phyloP scores from a whole-genome alignment of 176 grass and related monocot genomes.

The Urochloa ruziziensis region DNA sequence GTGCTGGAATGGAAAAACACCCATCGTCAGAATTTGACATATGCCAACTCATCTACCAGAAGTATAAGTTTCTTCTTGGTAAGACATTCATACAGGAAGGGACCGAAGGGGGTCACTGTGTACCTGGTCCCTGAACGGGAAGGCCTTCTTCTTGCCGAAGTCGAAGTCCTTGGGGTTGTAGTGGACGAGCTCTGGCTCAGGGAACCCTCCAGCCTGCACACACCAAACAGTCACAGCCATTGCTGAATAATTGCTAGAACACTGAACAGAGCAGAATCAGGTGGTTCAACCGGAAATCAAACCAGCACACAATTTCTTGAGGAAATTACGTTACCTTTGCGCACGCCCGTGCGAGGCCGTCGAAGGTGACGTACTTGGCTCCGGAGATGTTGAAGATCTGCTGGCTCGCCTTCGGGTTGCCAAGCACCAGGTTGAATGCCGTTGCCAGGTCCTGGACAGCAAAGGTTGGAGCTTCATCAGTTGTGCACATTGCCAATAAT shows the following conservation, averaged over 20 bases:
- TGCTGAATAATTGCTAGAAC: background rate
- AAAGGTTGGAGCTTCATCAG: background rate
- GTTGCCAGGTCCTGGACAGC: conserved; percentile 62
- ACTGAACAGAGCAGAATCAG: background rate
- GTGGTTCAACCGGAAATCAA: background rate
- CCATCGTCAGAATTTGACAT: background rate
- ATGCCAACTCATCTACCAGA: background rate
- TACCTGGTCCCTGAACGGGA: conserved; percentile 98
- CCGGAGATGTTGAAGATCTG: conserved; percentile 98
- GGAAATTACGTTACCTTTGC: conserved; percentile 60
- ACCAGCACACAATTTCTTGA: background rate
- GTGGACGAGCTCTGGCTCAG: conserved; percentile 86
- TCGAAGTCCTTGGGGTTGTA: conserved; percentile 95
- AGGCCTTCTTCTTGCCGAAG: conserved; percentile 95
- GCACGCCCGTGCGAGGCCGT: conserved; percentile 84
- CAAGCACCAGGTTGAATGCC: conserved; percentile 64
- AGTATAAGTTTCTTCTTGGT: too few relatives aligned
- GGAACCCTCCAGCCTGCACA: conserved; percentile 82
- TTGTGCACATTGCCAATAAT: background rate
- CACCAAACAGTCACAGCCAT: background rate
- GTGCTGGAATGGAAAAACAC: conserved; percentile 55
- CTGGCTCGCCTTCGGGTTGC: conserved; percentile 82
- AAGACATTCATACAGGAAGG: too few relatives aligned
- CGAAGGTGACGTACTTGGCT: conserved; percentile 93
- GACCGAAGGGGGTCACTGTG: background rate